These are phyloP conservation scores for Gastrolobium villosum DNA, from an alignment of 306 rosid species.

Conservation along the genomic window DNA sequence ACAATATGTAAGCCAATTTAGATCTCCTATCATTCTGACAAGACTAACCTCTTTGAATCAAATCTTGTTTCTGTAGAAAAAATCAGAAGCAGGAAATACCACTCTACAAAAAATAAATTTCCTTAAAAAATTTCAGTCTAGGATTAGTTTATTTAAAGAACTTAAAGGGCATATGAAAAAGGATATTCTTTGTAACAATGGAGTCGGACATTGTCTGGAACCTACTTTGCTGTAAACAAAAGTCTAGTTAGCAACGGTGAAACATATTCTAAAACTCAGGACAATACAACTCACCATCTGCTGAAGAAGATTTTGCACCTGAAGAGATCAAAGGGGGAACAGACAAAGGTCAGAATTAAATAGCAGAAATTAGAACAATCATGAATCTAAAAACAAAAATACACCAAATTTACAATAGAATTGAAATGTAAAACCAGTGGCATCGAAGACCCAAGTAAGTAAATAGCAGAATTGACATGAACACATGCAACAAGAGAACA, in stretches of 20 bases:
- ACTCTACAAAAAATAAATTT: constrained; percentile 41
- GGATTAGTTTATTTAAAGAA: neutral
- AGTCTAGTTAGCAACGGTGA: constrained; percentile 45
- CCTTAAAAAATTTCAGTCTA: neutral
- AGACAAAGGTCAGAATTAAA: constrained; percentile 35
- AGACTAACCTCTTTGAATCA: neutral
- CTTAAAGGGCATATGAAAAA: constrained; percentile 45
- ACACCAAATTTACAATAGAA: constrained; percentile 13
- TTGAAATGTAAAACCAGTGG: neutral
- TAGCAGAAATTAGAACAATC: constrained; percentile 19
- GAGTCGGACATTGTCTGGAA: constrained; percentile 96
- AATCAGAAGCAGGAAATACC: neutral
- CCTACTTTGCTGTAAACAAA: constrained; percentile 82
- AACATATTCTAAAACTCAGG: constrained; percentile 28
- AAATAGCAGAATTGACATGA: neutral
- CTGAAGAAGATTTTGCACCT: constrained; percentile 99
- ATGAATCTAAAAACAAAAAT: constrained; percentile 19
- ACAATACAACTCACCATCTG: constrained; percentile 85
- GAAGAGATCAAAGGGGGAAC: constrained; percentile 30
- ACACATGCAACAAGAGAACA: constrained; percentile 1
- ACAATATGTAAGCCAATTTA: constrained; percentile 7
- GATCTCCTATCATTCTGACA: constrained; percentile 25
- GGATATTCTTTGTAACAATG: constrained; percentile 96
- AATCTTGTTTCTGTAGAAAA: neutral
- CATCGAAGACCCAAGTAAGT: constrained; percentile 13